phyloP scores from a whole-genome alignment of 305 asterid genomes.

The Fraxinus sp. region DNA sequence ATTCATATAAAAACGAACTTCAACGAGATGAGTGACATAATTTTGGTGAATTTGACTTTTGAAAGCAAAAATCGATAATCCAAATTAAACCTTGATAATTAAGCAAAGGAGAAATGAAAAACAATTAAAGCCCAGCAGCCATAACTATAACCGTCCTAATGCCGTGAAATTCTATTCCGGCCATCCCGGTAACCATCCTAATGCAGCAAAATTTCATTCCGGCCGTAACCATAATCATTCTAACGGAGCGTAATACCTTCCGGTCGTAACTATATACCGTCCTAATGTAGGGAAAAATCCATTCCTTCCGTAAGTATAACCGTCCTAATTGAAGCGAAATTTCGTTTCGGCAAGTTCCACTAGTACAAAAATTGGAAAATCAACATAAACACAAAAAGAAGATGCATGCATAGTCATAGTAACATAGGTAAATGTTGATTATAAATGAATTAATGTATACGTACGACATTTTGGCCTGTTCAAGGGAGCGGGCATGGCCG shows the following conservation, averaged over 20 bases:
- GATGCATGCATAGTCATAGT: neutral
- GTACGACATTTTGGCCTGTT: slow-evolving; percentile 81
- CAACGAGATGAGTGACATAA: neutral
- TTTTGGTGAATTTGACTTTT: neutral
- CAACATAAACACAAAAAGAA: slow-evolving; percentile 2
- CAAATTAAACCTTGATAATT: neutral
- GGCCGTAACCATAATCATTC: neutral
- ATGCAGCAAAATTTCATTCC: neutral
- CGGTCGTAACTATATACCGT: neutral
- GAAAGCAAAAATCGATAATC: neutral
- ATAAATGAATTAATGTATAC: neutral
- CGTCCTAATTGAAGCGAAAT: neutral
- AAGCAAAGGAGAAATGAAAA: neutral
- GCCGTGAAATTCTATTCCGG: neutral
- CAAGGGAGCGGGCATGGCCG: slow-evolving; percentile 93
- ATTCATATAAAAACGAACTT: neutral
- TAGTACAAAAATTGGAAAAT: neutral
- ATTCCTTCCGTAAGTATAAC: neutral
- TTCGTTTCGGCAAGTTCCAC: neutral
- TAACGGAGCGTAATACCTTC: neutral
- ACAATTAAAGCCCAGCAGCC: neutral
- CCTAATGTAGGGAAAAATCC: neutral
- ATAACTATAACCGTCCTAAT: neutral
- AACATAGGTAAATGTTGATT: neutral
- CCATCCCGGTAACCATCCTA: neutral